Evolutionary conservation across 2,329 filamentous ascomycete species (phyloP).

Genomic region (Tolypocladium album): DNA sequence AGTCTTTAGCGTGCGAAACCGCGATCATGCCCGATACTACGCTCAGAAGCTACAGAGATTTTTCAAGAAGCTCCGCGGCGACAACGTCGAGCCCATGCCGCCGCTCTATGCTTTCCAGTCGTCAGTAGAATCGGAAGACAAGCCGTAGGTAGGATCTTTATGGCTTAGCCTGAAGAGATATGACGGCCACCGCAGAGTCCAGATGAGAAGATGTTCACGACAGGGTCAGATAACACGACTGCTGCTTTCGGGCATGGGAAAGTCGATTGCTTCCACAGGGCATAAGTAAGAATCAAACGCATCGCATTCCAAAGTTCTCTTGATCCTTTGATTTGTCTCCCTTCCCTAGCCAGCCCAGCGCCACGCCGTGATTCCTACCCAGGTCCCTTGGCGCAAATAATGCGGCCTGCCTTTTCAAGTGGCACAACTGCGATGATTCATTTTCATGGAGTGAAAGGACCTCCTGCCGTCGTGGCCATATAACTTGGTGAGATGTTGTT

Average conservation of each 20-base stretch:
- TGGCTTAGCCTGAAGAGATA: background rate
- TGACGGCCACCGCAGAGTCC: background rate
- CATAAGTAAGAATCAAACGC: background rate
- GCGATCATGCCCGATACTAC: slow-evolving; percentile 20
- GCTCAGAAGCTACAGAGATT: slow-evolving; percentile 19
- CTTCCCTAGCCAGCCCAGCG: background rate
- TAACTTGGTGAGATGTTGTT: background rate
- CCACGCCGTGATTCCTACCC: no score
- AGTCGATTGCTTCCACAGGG: background rate
- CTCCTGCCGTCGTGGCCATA: background rate
- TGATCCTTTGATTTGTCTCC: background rate
- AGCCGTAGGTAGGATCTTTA: background rate
- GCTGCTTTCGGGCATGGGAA: background rate
- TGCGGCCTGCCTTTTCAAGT: background rate
- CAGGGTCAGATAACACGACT: background rate
- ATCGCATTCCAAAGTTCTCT: background rate
- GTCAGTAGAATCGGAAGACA: background rate
- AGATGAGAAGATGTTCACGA: background rate
- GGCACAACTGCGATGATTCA: background rate
- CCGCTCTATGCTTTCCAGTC: slow-evolving; percentile 12
- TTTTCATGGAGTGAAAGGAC: background rate
- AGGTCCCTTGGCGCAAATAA: background rate
- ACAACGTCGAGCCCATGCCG: slow-evolving; percentile 18
- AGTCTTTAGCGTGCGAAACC: slow-evolving; percentile 20
- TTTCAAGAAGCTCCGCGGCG: slow-evolving; percentile 16